Percentiles rank a stretch among this genome's conserved stretches.
These are phyloP conservation scores for Phytopythium boreale DNA, from an alignment of 352 stramenopile species.

Conservation along the genomic window DNA sequence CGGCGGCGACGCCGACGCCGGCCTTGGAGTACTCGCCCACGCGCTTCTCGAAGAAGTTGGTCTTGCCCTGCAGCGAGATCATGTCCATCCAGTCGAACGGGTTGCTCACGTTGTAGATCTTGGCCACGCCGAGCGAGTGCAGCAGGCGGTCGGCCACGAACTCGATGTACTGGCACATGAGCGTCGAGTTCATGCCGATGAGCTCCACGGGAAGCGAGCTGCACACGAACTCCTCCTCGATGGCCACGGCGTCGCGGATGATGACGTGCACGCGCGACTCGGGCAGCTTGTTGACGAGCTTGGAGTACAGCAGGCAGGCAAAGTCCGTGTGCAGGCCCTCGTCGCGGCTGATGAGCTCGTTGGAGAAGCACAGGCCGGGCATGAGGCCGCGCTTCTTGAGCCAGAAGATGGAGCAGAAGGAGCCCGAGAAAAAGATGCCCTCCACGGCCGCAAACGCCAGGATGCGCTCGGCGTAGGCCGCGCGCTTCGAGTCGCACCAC, in stretches of 20 bases:
- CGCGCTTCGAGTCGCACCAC: constrained; percentile 93
- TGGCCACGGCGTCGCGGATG: constrained; percentile 93
- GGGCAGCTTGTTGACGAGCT: constrained; percentile 97
- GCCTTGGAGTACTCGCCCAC: constrained; percentile 99
- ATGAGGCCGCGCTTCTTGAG: constrained; percentile 99
- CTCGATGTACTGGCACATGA: constrained; percentile 99
- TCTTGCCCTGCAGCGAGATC: constrained; percentile 98
- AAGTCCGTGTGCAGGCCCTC: constrained; percentile 99
- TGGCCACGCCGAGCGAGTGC: constrained; percentile 87
- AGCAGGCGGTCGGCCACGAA: constrained; percentile 97
- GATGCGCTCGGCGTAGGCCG: constrained; percentile 95
- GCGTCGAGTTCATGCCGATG: constrained; percentile 98
- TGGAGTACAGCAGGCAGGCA: constrained; percentile 97
- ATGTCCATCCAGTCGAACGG: constrained; percentile 99
- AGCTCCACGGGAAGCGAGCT: constrained; percentile 97
- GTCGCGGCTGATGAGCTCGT: constrained; percentile 98
- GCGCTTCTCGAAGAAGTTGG: constrained; percentile 98
- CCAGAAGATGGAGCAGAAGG: constrained; percentile 99
- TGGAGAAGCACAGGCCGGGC: constrained; percentile 98
- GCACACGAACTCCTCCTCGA: constrained; percentile 98
- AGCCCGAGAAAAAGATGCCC: constrained; percentile 99
- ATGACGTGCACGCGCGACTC: constrained; percentile 92
- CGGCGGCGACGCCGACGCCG: constrained; percentile 89
- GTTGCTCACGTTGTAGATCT: constrained; percentile 94
- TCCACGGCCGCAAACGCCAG: constrained; percentile 98